phyloP scores from a whole-genome alignment of 2,329 filamentous ascomycete genomes.

The Colletotrichum gloeosporioides region DNA sequence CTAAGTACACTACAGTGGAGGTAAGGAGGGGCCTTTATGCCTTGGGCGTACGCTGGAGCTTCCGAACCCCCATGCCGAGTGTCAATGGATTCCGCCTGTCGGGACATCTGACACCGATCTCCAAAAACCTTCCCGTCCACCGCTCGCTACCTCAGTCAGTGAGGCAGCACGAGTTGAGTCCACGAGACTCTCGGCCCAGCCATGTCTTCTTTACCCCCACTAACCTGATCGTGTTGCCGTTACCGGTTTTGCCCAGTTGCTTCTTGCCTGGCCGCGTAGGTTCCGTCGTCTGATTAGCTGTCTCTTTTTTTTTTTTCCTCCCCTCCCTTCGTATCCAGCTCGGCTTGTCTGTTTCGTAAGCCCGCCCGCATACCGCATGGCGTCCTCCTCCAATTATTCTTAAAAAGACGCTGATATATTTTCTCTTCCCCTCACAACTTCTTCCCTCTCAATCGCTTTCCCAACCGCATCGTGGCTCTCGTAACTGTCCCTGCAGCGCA shows the following conservation, averaged over 20 bases:
- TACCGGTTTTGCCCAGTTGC: background rate
- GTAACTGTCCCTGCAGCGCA: background rate
- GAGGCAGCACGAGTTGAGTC: background rate
- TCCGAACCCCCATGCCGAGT: background rate
- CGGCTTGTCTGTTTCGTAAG: constrained; percentile 5
- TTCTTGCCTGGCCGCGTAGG: background rate
- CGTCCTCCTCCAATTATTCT: background rate
- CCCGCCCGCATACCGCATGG: background rate
- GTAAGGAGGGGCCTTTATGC: background rate
- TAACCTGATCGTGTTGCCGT: background rate
- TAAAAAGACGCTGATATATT: background rate
- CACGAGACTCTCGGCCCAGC: background rate
- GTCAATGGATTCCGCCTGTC: constrained; percentile 2
- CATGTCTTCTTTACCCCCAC: background rate
- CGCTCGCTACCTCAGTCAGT: background rate
- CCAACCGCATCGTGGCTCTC: background rate
- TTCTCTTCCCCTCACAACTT: background rate
- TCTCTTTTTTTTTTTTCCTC: background rate
- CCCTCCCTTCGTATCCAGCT: background rate
- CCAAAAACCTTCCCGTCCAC: background rate
- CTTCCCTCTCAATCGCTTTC: background rate
- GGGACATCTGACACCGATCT: constrained; percentile 19
- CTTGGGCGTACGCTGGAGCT: background rate
- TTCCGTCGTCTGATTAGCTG: constrained; percentile 1
- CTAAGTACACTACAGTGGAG: background rate